phyloP scores from a whole-genome alignment of 2,329 filamentous ascomycete species.

The Xenoacremonium recifei region DNA sequence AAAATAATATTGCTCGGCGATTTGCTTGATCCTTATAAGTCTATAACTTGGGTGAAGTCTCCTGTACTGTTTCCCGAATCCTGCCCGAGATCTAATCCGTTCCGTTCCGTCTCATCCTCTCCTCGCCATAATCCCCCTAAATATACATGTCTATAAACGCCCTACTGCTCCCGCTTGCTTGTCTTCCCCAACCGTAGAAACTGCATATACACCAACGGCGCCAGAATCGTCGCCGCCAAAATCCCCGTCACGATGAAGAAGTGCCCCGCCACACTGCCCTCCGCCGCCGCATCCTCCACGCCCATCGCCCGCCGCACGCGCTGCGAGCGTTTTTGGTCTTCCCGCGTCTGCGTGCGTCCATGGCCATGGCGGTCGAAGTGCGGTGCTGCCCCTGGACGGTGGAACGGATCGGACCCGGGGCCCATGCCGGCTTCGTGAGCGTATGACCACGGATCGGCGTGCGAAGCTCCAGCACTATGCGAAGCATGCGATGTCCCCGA shows the following conservation, averaged over 20 bases:
- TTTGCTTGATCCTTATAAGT: no score
- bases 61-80: no score
- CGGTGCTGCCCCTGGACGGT: constrained; percentile 54
- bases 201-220: constrained; percentile 41
- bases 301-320: constrained; percentile 39
- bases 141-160: no score
- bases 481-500: constrained; percentile 8
- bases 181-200: constrained; percentile 33
- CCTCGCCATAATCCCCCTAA: no score
- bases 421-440: constrained; percentile 51
- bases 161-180: no score
- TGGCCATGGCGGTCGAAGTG: constrained; percentile 79
- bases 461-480: no score
- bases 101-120: no score
- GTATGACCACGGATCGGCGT: constrained; percentile 22
- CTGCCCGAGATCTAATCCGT: no score
- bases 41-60: no score
- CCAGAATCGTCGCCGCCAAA: constrained; percentile 43
- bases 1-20: constrained; percentile 19
- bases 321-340: constrained; percentile 48
- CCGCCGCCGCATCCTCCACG: constrained; percentile 35
- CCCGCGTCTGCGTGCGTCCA: constrained; percentile 67
- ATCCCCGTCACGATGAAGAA: constrained; percentile 52
- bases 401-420: constrained; percentile 51
- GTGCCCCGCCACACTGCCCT: constrained; percentile 40